phyloP scores from a whole-genome alignment of 2,329 filamentous ascomycete genomes.

The Didymosphaeria variabile region DNA sequence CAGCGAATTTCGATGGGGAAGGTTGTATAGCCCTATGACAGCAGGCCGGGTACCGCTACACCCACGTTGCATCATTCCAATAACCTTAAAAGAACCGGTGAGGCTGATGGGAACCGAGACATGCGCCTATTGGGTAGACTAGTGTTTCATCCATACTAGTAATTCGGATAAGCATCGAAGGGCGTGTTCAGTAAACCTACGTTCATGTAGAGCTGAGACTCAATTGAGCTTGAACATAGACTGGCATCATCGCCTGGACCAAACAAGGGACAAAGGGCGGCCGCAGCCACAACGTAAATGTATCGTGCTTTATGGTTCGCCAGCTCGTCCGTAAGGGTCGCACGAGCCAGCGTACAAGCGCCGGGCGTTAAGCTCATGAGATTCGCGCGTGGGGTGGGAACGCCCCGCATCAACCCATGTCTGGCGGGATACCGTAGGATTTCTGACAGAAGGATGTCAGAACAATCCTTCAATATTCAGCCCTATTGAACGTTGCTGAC shows the following conservation, averaged over 20 bases:
- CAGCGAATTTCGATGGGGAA: background rate
- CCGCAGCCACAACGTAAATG: background rate
- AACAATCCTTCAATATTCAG: background rate
- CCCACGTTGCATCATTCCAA: background rate
- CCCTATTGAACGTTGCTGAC: background rate
- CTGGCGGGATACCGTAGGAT: conserved; percentile 6
- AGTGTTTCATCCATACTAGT: background rate
- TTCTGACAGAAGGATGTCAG: background rate
- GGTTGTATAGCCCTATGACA: background rate
- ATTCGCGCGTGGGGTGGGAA: conserved; percentile 13
- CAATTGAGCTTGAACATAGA: background rate
- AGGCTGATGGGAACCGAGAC: background rate
- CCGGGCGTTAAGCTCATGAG: background rate
- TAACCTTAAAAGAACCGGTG: background rate
- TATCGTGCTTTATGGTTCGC: background rate
- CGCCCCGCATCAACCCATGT: conserved; percentile 9
- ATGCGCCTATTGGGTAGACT: background rate
- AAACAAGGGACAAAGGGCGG: background rate
- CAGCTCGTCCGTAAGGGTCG: background rate
- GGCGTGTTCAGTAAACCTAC: no score
- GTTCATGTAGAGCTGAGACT: background rate
- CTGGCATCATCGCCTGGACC: background rate
- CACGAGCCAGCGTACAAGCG: background rate
- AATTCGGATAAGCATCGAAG: background rate
- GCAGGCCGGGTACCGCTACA: background rate